phyloP scores from a whole-genome alignment of 768 basidiomycete genomes.

The Russula vinacea region DNA sequence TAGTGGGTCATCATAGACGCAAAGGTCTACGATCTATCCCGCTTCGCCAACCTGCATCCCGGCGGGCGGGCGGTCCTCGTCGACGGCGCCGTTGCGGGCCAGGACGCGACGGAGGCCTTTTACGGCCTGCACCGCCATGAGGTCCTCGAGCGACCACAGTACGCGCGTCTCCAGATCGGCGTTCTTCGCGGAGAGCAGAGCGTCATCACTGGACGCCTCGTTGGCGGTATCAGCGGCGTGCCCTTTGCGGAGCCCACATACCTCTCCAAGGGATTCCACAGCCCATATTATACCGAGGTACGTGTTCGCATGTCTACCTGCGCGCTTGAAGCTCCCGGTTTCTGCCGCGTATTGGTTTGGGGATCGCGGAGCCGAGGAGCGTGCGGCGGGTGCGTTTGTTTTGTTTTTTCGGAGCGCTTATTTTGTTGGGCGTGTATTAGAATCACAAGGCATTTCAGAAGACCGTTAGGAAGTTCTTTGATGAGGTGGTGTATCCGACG shows the following conservation, averaged over 20 bases:
- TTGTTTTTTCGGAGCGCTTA: neutral
- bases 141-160: conserved; percentile 71
- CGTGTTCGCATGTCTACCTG: conserved; percentile 28
- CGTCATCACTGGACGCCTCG: conserved; percentile 46
- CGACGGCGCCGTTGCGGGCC: conserved; percentile 48
- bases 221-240: conserved; percentile 63
- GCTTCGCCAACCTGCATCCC: conserved; percentile 84
- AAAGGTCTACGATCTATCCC: conserved; percentile 77
- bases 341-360: neutral
- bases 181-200: conserved; percentile 58
- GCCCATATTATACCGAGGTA: conserved; percentile 75
- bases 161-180: conserved; percentile 68
- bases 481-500: conserved; percentile 57
- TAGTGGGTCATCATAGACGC: conserved; percentile 85
- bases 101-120: conserved; percentile 83
- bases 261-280: conserved; percentile 63
- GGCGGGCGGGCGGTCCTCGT: conserved; percentile 73
- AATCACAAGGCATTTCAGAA: conserved; percentile 60
- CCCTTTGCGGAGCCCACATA: conserved; percentile 88
- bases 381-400: neutral
- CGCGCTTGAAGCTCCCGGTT: neutral
- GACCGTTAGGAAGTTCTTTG: conserved; percentile 61
- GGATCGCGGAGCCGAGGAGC: neutral
- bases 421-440: conserved; percentile 54
- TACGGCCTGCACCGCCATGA: conserved; percentile 84